Conservation (phyloP, 2,329 filamentous ascomycete genomes). For the Fusarium napiforme region DNA sequence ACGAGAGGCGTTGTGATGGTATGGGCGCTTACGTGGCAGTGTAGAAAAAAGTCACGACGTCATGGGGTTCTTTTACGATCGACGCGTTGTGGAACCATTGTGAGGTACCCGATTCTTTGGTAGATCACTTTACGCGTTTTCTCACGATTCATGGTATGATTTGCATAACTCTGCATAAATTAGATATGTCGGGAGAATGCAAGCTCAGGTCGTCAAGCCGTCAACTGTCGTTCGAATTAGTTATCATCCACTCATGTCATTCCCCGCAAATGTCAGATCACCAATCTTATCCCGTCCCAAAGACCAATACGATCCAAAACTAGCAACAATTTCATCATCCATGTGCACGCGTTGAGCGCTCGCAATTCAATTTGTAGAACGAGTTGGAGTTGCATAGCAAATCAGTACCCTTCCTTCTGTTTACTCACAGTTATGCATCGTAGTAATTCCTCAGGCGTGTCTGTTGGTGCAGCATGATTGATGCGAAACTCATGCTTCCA, state of each 20-base stretch:
- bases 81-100: background rate
- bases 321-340: background rate
- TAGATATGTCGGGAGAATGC: background rate
- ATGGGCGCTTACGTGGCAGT: conserved; percentile 19
- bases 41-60: background rate
- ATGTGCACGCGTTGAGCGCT: background rate
- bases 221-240: background rate
- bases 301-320: background rate
- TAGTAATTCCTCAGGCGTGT: background rate
- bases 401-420: background rate
- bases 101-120: background rate
- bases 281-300: background rate
- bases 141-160: background rate
- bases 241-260: background rate
- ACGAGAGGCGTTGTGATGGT: background rate
- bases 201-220: background rate
- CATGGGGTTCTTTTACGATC: conserved; percentile 3
- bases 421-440: background rate
- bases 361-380: background rate
- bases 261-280: background rate
- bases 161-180: background rate
- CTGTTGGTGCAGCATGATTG: background rate
- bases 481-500: background rate
- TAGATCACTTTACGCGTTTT: background rate
- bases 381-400: background rate